A percentile compares a stretch with the other conserved stretches of the same genome.
Conservation (phyloP, 2,329 filamentous ascomycete genomes). For the Cytospora piceae region DNA sequence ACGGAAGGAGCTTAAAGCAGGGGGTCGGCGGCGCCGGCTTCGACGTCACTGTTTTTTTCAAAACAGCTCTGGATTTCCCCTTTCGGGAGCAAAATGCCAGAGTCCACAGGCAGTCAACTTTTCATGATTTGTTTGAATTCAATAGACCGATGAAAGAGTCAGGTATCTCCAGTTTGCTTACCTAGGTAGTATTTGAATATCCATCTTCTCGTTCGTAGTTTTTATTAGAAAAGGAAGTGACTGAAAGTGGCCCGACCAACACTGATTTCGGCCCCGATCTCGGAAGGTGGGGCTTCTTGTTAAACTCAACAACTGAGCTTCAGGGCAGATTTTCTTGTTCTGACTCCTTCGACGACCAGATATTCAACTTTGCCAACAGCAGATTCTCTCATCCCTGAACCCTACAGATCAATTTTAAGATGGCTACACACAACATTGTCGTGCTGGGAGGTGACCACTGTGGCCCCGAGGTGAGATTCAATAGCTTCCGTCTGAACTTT, state of each 20-base stretch:
- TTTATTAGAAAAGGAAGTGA: constrained; percentile 6
- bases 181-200: not conserved
- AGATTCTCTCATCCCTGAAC: not conserved
- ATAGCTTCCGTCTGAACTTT: not conserved
- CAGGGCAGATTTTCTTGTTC: not conserved
- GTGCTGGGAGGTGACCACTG: constrained; percentile 85
- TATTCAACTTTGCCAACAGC: constrained; percentile 7
- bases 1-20: not conserved
- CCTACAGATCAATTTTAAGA: constrained; percentile 39
- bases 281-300: constrained; percentile 25
- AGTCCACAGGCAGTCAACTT: not conserved
- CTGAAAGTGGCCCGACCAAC: constrained; percentile 16
- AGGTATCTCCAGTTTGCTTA: not conserved
- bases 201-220: not conserved
- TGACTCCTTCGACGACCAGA: not conserved
- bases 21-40: not conserved
- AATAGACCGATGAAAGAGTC: not conserved
- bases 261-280: constrained; percentile 25
- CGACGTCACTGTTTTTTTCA: not conserved
- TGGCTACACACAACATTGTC: constrained; percentile 77
- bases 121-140: not conserved
- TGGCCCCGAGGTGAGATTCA: constrained; percentile 73
- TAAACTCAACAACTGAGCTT: constrained; percentile 6
- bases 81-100: not conserved
- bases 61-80: not conserved